These are phyloP conservation scores for Cercospora beticola DNA, from an alignment of 2,329 filamentous ascomycete genomes.

Conservation along the genomic window DNA sequence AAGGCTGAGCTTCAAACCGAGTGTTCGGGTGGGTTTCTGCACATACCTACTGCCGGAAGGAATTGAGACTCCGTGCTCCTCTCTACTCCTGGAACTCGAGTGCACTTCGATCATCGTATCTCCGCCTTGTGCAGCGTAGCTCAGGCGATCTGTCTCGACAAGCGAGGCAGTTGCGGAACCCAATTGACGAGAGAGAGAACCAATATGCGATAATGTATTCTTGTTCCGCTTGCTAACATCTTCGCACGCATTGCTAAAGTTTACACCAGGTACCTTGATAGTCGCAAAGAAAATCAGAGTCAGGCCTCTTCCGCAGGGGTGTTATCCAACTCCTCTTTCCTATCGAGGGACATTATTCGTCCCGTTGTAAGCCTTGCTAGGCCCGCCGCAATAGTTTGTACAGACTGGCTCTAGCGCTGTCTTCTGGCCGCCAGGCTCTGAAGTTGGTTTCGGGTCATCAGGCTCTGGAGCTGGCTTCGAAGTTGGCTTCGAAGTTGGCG, in stretches of 20 bases:
- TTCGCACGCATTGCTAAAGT: background rate
- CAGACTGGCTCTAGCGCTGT: background rate
- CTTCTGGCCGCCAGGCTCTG: background rate
- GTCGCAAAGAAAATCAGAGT: background rate
- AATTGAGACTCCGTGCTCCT: background rate
- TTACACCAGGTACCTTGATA: background rate
- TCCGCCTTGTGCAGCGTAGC: background rate
- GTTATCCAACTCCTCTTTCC: background rate
- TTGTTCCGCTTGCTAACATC: background rate
- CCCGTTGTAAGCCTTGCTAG: background rate
- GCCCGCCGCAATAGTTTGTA: background rate
- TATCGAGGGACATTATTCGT: background rate
- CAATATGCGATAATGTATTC: background rate
- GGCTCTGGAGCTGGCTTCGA: background rate
- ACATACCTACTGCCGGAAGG: background rate
- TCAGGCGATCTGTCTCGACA: background rate
- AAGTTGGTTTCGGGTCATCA: background rate
- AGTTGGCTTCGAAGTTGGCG: background rate
- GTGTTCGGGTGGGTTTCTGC: background rate
- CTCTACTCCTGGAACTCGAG: background rate
- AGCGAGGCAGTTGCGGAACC: background rate
- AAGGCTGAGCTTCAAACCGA: slow-evolving; percentile 1
- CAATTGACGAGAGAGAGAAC: background rate
- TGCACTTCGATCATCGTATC: background rate
- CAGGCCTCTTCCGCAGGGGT: background rate